Percentiles rank a stretch among this genome's conserved stretches.
Evolutionary conservation across 768 basidiomycete species (phyloP).

Genomic region (Termitomyces sp.): DNA sequence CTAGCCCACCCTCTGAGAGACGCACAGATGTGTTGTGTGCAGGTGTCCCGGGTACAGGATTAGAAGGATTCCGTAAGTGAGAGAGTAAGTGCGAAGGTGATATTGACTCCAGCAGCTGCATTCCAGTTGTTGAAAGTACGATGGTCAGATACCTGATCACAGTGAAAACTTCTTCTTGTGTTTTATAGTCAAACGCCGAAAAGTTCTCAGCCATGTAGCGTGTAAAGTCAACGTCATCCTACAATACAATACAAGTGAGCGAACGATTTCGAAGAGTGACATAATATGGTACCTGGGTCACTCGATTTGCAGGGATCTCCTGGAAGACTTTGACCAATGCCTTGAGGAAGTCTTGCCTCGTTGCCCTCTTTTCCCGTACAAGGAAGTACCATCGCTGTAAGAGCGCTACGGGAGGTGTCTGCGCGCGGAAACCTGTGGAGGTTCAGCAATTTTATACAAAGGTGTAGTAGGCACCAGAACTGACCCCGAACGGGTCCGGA

Average conservation of each 20-base stretch:
- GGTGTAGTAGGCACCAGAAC: not conserved
- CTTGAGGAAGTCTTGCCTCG: constrained; percentile 85
- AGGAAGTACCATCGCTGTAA: constrained; percentile 90
- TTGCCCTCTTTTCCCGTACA: constrained; percentile 84
- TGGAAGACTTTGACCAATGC: constrained; percentile 82
- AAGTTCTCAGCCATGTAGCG: constrained; percentile 97
- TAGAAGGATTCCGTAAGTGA: constrained; percentile 43
- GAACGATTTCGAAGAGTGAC: not conserved
- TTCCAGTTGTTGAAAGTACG: constrained; percentile 74
- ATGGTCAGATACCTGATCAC: constrained; percentile 78
- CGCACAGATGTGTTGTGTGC: constrained; percentile 11
- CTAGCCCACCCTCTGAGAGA: not conserved
- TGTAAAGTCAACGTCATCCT: constrained; percentile 83
- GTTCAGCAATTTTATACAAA: constrained; percentile 1
- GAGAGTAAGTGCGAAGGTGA: constrained; percentile 69
- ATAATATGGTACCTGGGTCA: constrained; percentile 45
- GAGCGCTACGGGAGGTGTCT: constrained; percentile 66
- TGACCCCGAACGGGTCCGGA: constrained; percentile 51
- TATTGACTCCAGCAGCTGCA: constrained; percentile 72
- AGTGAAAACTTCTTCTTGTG: constrained; percentile 87
- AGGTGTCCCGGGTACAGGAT: constrained; percentile 3
- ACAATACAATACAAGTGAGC: constrained; percentile 1
- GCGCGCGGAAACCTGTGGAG: constrained; percentile 57
- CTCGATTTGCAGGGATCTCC: constrained; percentile 51
- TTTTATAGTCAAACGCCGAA: constrained; percentile 89